These are phyloP conservation scores for Taiwanofungus camphoratus DNA, from an alignment of 1,284 basidiomycete species.

Conservation along the genomic window DNA sequence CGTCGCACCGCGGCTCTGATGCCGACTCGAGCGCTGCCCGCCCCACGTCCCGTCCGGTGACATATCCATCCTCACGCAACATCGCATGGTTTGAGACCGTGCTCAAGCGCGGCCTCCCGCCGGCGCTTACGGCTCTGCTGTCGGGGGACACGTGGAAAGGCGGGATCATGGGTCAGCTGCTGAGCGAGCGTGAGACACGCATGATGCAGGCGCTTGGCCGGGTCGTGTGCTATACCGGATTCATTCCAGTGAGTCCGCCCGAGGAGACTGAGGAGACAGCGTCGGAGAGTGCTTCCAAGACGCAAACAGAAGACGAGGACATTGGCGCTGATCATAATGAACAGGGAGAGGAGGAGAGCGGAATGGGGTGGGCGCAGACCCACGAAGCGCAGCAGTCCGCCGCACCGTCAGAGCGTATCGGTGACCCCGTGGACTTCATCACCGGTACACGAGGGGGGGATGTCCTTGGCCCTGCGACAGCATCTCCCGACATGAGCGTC, in stretches of 20 bases:
- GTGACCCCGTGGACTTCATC: conserved; percentile 9
- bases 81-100: conserved; percentile 22
- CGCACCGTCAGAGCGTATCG: too few species aligned
- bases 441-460: conserved; percentile 1
- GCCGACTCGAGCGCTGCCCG: too few species aligned
- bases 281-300: too few species aligned
- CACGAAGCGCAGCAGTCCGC: too few species aligned
- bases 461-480: conserved; percentile 4
- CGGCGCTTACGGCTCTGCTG: conserved; percentile 16
- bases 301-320: too few species aligned
- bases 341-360: too few species aligned
- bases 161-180: conserved; percentile 11
- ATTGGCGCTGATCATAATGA: too few species aligned
- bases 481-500: conserved; percentile 10
- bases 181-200: conserved; percentile 9
- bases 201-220: conserved; percentile 16
- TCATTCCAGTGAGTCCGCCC: conserved; percentile 1
- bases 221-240: conserved; percentile 4
- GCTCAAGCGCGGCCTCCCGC: conserved; percentile 21
- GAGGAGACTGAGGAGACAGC: too few species aligned
- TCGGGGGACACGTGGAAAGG: conserved; percentile 14
- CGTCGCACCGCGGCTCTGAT: conserved; percentile 1
- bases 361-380: too few species aligned
- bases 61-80: conserved; percentile 11
- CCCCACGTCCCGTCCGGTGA: neutral